These are phyloP conservation scores for Phialophora verrucosa DNA, from an alignment of 2,329 filamentous ascomycete genomes.

Conservation along the genomic window DNA sequence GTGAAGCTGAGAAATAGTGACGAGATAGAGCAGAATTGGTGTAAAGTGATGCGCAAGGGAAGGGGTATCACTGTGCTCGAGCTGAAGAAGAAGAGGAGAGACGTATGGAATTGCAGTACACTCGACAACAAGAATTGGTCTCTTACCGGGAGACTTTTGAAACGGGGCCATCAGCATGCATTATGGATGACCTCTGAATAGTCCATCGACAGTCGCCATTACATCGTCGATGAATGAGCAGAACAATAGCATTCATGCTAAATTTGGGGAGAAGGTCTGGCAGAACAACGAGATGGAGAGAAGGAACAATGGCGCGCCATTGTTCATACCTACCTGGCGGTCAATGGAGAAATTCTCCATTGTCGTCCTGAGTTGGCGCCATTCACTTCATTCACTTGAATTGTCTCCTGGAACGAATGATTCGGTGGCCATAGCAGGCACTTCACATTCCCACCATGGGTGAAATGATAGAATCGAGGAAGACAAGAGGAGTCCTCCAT, in stretches of 20 bases:
- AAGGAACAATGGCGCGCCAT: conserved; percentile 3
- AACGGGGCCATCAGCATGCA: neutral
- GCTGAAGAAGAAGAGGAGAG: neutral
- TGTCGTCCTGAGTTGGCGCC: neutral
- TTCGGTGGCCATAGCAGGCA: neutral
- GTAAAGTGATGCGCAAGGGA: neutral
- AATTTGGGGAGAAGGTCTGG: neutral
- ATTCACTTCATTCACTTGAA: neutral
- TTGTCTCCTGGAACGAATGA: neutral
- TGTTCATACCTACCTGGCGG: neutral
- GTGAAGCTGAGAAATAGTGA: neutral
- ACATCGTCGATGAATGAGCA: neutral
- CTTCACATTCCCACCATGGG: neutral
- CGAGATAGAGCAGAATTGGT: neutral
- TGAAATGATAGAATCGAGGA: neutral
- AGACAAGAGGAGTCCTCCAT: neutral
- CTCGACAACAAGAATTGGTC: neutral
- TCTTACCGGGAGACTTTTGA: neutral
- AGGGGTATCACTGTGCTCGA: neutral
- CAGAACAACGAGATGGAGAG: neutral
- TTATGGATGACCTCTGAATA: neutral
- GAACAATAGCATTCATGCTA: neutral
- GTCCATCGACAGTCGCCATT: neutral
- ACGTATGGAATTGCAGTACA: neutral
- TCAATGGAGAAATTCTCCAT: neutral